A percentile compares a stretch with the other conserved stretches of the same genome.
These are phyloP conservation scores for Alternaria atra DNA, from an alignment of 2,329 filamentous ascomycete genomes.

Conservation along the genomic window DNA sequence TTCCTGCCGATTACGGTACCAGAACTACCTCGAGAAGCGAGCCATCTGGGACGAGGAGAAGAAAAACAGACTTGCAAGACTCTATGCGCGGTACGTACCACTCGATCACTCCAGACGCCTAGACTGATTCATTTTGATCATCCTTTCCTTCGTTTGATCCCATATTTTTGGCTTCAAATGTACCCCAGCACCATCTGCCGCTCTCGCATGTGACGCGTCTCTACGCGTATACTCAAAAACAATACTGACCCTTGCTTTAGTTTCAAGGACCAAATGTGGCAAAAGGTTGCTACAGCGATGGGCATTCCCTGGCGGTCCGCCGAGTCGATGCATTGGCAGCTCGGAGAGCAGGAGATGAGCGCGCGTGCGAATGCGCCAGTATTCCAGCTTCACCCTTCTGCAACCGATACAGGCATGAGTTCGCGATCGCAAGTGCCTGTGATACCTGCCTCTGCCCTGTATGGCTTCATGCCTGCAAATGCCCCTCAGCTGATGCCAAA, in stretches of 20 bases:
- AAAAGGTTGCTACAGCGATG: conserved; percentile 94
- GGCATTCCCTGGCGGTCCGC: conserved; percentile 92
- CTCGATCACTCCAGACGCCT: conserved; percentile 15
- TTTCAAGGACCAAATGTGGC: conserved; percentile 98
- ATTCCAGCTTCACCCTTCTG: conserved; percentile 66
- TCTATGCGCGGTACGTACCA: conserved; percentile 84
- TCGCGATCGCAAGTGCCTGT: conserved; percentile 42
- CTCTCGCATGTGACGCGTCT: conserved; percentile 16
- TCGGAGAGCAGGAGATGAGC: conserved; percentile 94
- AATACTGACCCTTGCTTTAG: conserved; percentile 59
- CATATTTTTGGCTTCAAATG: conserved; percentile 15
- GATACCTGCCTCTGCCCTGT: conserved; percentile 35
- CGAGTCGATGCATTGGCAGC: conserved; percentile 98
- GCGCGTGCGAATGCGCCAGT: conserved; percentile 87
- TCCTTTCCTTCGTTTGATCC: conserved; percentile 5
- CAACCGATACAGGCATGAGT: conserved; percentile 43
- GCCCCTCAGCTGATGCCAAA: conserved; percentile 48
- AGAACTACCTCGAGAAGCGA: conserved; percentile 93
- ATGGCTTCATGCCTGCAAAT: conserved; percentile 52
- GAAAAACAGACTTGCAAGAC: conserved; percentile 92
- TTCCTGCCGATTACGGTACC: conserved; percentile 92
- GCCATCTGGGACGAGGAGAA: conserved; percentile 97
- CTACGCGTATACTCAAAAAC: conserved; percentile 1
- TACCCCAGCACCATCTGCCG: not conserved
- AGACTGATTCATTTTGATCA: conserved; percentile 8